Evolutionary conservation across 495 filamentous ascomycete genomes (phyloP), one percentile per base, ranked within the genome.

Genomic region (Penicillium longicatenatum): DNA sequence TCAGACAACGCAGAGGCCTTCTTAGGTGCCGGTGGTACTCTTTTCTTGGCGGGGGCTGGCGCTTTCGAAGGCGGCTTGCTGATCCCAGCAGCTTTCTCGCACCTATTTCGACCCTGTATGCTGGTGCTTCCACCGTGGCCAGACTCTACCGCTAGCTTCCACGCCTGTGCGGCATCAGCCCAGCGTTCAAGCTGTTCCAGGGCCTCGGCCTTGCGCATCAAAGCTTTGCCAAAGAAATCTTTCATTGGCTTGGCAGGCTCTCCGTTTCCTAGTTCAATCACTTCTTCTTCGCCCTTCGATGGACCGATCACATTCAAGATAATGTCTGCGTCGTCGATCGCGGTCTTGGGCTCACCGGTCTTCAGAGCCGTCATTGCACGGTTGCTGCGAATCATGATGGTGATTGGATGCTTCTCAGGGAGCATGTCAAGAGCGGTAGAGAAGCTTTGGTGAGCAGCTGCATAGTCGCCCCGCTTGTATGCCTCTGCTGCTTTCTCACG

Each of bases 121-220:
- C 91, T 92, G 7, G 86, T 86, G 31, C 88, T 77, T 29, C 91
- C 93, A 37, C 94, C 93, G 8, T 95, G 82, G 7, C 92, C 90
- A 6, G 84, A 84, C 70, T 94, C 90, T 16, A 97, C 89, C 24
- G 90, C 92, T 21, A 82, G 75, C 59, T 86, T 86, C 94, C 94
- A 98, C 0, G 86, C 82, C 19, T 82, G 77, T 0, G 82, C 86
- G 4, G 94, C 95, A 29, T 97, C 93, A 2, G 72, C 67, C 93
- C 94, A 98, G 67, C 89, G 89, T 75, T 98, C 94, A 66, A 98
- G 86, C 63, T 97, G 90, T 74, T 98, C 94, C 29, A 98, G 79
- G 2, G 90, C 93, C 70, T 98, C 95, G 14, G 95, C 94, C 77
- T 97, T 97, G 54, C 95, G 88, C 71, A 87, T 92, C 42, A 97